phyloP scores from a whole-genome alignment of 2,329 filamentous ascomycete species.

The Colletotrichum costaricense region DNA sequence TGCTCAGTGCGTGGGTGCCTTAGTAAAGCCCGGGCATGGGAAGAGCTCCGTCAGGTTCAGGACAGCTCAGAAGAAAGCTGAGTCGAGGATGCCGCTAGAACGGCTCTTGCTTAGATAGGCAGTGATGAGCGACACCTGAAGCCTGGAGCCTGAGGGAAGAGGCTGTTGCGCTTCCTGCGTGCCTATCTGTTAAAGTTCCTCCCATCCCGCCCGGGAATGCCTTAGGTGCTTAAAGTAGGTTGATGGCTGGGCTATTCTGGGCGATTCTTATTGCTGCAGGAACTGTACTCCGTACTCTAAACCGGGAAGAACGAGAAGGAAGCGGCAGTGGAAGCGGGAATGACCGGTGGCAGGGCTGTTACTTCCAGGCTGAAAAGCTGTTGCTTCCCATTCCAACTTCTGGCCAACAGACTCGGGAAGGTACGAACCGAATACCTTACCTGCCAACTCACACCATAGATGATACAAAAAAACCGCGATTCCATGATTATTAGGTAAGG shows the following conservation, averaged over 20 bases:
- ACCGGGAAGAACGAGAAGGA: slow-evolving; percentile 1
- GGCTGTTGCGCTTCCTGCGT: neutral
- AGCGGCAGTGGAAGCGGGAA: slow-evolving; percentile 1
- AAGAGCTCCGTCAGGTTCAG: neutral
- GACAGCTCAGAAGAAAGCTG: neutral
- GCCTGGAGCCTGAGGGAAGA: neutral
- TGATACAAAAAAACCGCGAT: no score
- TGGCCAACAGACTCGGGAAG: neutral
- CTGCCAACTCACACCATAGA: no score
- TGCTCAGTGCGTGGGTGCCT: neutral
- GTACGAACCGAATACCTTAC: neutral
- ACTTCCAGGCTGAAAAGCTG: neutral
- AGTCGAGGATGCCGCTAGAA: neutral
- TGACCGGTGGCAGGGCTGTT: neutral
- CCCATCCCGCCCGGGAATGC: neutral
- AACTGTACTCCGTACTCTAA: neutral
- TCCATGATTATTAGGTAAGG: no score
- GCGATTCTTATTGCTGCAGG: neutral
- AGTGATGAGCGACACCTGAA: slow-evolving; percentile 10
- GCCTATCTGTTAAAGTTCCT: neutral
- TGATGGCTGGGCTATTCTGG: neutral
- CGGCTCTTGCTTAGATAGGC: slow-evolving; percentile 10
- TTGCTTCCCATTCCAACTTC: neutral
- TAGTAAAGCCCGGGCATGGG: neutral
- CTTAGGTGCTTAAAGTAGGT: neutral